Conservation (phyloP, 768 basidiomycete species). For the Chalciporus sphaerocephalus region DNA sequence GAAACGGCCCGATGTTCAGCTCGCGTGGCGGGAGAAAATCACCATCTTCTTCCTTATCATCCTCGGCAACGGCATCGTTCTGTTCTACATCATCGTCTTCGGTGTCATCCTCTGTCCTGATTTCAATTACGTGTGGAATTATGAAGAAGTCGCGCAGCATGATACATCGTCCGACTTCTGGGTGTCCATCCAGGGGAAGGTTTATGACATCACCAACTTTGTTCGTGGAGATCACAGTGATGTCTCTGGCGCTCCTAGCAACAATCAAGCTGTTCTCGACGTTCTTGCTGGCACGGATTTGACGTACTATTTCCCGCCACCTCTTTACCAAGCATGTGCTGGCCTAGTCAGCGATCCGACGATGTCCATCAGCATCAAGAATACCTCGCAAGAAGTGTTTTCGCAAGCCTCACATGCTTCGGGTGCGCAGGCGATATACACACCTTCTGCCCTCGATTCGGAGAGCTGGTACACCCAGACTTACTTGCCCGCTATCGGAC, state of each 20-base stretch:
- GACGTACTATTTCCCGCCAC: slow-evolving; percentile 59
- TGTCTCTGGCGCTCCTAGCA: slow-evolving; percentile 48
- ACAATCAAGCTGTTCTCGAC: slow-evolving; percentile 42
- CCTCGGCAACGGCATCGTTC: slow-evolving; percentile 46
- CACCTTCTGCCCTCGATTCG: slow-evolving; percentile 33
- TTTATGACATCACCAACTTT: slow-evolving; percentile 60
- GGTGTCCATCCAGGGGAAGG: slow-evolving; percentile 58
- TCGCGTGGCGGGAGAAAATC: slow-evolving; percentile 69
- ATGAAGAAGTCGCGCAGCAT: slow-evolving; percentile 48
- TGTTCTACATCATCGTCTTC: slow-evolving; percentile 67
- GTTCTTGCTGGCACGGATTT: slow-evolving; percentile 60
- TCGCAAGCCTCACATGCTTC: slow-evolving; percentile 53
- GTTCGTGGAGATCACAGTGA: slow-evolving; percentile 62
- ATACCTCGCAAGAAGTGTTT: slow-evolving; percentile 42
- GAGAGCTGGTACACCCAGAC: slow-evolving; percentile 53
- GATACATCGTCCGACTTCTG: slow-evolving; percentile 50
- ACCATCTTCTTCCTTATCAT: slow-evolving; percentile 60
- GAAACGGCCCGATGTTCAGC: slow-evolving; percentile 63
- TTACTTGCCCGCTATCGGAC: slow-evolving; percentile 51
- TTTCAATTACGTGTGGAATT: slow-evolving; percentile 56
- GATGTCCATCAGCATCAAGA: slow-evolving; percentile 41
- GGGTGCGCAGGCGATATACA: slow-evolving; percentile 40
- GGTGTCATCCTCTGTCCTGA: slow-evolving; percentile 59
- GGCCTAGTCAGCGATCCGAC: slow-evolving; percentile 47
- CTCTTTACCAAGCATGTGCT: slow-evolving; percentile 54